Evolutionary conservation across 768 basidiomycete species (phyloP).

Genomic region (Russula abietina): DNA sequence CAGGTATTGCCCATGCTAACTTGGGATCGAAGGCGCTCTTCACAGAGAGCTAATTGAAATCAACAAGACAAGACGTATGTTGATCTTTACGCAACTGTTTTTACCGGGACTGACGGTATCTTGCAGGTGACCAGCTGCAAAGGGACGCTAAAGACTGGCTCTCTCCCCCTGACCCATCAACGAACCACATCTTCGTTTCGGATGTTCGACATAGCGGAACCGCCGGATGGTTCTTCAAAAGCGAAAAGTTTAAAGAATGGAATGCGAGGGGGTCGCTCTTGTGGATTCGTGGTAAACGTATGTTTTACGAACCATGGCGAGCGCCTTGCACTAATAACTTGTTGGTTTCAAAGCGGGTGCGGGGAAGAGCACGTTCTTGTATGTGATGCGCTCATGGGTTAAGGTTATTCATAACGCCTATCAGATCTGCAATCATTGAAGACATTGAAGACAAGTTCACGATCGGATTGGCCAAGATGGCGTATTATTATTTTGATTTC

Average conservation of each 20-base stretch:
- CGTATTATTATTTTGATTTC: not conserved
- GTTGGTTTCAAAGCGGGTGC: not conserved
- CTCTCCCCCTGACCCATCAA: not conserved
- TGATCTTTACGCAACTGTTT: too few relatives aligned
- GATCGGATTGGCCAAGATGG: not conserved
- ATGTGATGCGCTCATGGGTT: too few relatives aligned
- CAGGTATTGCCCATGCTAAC: not conserved
- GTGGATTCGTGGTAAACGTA: not conserved
- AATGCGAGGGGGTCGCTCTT: not conserved
- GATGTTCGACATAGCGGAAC: not conserved
- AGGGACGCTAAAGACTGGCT: not conserved
- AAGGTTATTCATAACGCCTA: not conserved
- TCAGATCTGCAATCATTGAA: not conserved
- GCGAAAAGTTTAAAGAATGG: not conserved
- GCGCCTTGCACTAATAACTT: not conserved
- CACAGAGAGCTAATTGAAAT: not conserved
- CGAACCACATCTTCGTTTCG: not conserved
- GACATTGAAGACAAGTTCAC: not conserved
- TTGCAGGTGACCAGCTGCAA: not conserved
- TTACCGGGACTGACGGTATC: not conserved
- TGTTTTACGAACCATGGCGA: not conserved
- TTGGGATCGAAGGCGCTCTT: not conserved
- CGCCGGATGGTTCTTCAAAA: not conserved
- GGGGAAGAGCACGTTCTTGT: not conserved
- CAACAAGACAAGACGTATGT: not conserved